These are phyloP conservation scores for Phalaenopsis hybrid DNA, from an alignment of 116 monocot genomes.

Conservation along the genomic window DNA sequence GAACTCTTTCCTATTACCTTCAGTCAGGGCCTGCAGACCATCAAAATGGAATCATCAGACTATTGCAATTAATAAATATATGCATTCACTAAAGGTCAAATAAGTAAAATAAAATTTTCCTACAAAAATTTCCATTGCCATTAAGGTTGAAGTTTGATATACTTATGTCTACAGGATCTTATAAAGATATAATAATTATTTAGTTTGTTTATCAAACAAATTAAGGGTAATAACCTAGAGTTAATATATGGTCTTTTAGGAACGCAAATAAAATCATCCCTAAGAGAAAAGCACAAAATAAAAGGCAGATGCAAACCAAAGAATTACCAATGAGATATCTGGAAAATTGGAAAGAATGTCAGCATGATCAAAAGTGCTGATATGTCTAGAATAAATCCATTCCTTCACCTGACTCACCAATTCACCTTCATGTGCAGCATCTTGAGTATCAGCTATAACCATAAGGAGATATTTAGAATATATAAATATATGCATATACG, in stretches of 20 bases:
- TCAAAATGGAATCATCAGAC: background rate
- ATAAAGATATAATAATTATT: background rate
- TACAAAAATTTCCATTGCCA: background rate
- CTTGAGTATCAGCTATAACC: conserved; percentile 81
- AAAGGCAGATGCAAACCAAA: background rate
- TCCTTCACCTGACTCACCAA: conserved; percentile 51
- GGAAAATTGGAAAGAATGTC: conserved; percentile 81
- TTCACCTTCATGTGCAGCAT: conserved; percentile 69
- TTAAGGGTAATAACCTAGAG: too few species aligned
- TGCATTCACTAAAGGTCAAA: background rate
- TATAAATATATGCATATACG: background rate
- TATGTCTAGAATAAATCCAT: conserved; percentile 65
- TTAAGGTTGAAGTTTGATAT: background rate
- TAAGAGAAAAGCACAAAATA: background rate
- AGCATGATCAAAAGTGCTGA: conserved; percentile 42
- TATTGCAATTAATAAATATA: background rate
- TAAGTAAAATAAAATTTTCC: background rate
- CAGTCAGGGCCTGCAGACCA: conserved; percentile 70
- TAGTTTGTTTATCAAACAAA: background rate
- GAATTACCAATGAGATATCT: conserved; percentile 67
- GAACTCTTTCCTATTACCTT: conserved; percentile 49
- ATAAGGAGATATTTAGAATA: conserved; percentile 1
- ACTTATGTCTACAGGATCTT: background rate
- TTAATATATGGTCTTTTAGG: background rate
- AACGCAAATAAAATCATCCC: background rate